phyloP scores from a whole-genome alignment of 1,284 basidiomycete genomes.

The Exsudoporus floridanus region DNA sequence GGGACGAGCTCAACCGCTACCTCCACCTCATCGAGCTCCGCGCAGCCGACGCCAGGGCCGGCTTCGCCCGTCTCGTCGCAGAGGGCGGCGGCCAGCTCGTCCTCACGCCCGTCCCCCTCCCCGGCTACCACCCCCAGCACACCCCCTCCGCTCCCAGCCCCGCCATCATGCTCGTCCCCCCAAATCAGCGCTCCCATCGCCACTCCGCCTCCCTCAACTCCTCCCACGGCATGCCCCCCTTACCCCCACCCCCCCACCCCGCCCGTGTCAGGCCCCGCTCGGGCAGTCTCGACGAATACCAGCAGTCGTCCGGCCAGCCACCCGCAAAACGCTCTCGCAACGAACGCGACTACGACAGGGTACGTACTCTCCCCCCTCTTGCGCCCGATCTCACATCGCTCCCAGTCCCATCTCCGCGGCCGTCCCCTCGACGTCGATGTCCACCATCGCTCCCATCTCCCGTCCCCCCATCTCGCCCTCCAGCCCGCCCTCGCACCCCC shows the following conservation, averaged over 20 bases:
- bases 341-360: constrained; percentile 37
- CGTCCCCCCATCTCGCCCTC: constrained; percentile 16
- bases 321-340: constrained; percentile 50
- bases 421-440: constrained; percentile 24
- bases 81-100: constrained; percentile 46
- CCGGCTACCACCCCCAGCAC: constrained; percentile 18
- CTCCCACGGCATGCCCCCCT: constrained; percentile 20
- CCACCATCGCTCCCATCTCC: constrained; percentile 25
- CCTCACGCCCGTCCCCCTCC: constrained; percentile 31
- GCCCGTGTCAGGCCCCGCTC: constrained; percentile 42
- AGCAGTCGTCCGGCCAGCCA: constrained; percentile 31
- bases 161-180: constrained; percentile 28
- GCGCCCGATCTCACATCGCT: constrained; percentile 9
- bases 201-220: constrained; percentile 27
- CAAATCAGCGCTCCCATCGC: constrained; percentile 21
- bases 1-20: constrained; percentile 54
- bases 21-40: constrained; percentile 47
- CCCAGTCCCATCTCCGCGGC: constrained; percentile 18
- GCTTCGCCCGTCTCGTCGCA: constrained; percentile 48
- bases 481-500: constrained; percentile 16
- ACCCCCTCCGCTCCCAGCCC: constrained; percentile 22
- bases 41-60: constrained; percentile 49
- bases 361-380: neutral
- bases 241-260: constrained; percentile 31
- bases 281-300: constrained; percentile 42